phyloP scores from a whole-genome alignment of 495 filamentous ascomycete genomes.

The Tuber aestivum region DNA sequence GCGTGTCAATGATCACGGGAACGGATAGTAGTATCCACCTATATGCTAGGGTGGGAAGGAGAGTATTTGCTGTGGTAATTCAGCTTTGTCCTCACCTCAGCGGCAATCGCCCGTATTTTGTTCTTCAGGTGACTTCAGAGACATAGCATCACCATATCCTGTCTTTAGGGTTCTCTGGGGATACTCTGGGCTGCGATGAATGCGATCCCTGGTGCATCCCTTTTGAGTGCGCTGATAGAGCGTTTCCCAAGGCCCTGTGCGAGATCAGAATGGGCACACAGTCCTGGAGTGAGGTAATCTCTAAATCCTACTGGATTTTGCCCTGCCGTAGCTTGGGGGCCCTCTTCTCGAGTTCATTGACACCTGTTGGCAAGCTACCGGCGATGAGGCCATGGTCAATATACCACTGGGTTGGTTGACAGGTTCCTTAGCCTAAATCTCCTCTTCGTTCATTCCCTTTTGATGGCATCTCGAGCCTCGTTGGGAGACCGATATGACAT shows the following conservation, averaged over 20 bases:
- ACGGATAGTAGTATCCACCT: not conserved
- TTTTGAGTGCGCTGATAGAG: conserved; percentile 10
- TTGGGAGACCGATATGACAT: not conserved
- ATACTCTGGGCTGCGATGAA: not conserved
- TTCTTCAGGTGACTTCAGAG: not conserved
- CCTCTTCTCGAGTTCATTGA: not conserved
- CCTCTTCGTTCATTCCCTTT: not conserved
- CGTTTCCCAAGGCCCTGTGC: conserved; percentile 7
- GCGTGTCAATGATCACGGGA: not conserved
- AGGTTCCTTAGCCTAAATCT: not conserved
- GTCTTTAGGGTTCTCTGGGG: conserved; percentile 2
- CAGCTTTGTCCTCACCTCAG: not conserved
- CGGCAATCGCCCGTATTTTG: not conserved
- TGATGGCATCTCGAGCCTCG: not conserved
- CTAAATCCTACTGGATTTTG: not conserved
- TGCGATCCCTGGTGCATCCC: conserved; percentile 1
- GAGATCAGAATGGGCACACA: conserved; percentile 20
- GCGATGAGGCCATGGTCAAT: not conserved
- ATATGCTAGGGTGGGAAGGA: not conserved
- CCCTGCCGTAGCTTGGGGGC: conserved; percentile 1
- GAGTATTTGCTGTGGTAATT: not conserved
- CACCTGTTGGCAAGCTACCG: not conserved
- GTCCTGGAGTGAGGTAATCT: conserved; percentile 16
- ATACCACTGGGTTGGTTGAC: not conserved
- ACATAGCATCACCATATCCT: not conserved